A percentile compares a stretch with the other conserved stretches of the same genome.
Conservation (phyloP, 441 rosid genomes). For the Aleurites moluccanus region DNA sequence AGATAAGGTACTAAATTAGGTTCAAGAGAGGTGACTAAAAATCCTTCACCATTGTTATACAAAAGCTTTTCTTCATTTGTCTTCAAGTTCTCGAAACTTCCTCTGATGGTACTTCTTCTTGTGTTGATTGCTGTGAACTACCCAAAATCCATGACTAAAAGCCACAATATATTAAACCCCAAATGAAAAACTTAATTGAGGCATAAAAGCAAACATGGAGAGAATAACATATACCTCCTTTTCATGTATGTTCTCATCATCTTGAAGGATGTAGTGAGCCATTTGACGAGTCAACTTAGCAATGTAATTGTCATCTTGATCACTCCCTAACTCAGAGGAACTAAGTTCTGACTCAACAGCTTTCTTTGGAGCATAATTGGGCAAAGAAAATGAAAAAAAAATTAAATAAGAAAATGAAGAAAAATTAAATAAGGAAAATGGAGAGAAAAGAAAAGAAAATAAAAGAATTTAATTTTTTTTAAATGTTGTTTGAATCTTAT, state of each 20-base stretch:
- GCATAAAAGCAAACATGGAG: not conserved
- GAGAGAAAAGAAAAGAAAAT: too few species aligned
- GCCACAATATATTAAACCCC: not conserved
- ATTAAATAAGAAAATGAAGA: too few species aligned
- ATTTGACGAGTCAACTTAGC: slow-evolving; percentile 76
- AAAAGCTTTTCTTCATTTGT: slow-evolving; percentile 20
- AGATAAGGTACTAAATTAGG: slow-evolving; percentile 20
- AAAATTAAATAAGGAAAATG: too few species aligned
- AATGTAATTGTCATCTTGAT: slow-evolving; percentile 53
- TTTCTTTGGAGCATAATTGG: too few species aligned
- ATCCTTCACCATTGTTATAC: slow-evolving; percentile 10
- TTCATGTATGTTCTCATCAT: slow-evolving; percentile 47
- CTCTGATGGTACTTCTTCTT: slow-evolving; percentile 27
- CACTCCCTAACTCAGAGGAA: slow-evolving; percentile 36
- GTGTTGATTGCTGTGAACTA: slow-evolving; percentile 53
- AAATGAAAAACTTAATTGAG: slow-evolving; percentile 6
- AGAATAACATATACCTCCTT: slow-evolving; percentile 28
- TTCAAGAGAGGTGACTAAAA: slow-evolving; percentile 4
- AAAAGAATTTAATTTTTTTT: too few species aligned
- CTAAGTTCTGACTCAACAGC: slow-evolving; percentile 33
- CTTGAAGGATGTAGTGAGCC: slow-evolving; percentile 79
- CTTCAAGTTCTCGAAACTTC: slow-evolving; percentile 35
- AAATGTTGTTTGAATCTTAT: too few species aligned
- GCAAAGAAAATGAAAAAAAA: too few species aligned
- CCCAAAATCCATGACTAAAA: slow-evolving; percentile 37